Evolutionary conservation across 2,329 filamentous ascomycete genomes (phyloP), one percentile per base, ranked within the genome.

Genomic region (Pyricularia grisea): DNA sequence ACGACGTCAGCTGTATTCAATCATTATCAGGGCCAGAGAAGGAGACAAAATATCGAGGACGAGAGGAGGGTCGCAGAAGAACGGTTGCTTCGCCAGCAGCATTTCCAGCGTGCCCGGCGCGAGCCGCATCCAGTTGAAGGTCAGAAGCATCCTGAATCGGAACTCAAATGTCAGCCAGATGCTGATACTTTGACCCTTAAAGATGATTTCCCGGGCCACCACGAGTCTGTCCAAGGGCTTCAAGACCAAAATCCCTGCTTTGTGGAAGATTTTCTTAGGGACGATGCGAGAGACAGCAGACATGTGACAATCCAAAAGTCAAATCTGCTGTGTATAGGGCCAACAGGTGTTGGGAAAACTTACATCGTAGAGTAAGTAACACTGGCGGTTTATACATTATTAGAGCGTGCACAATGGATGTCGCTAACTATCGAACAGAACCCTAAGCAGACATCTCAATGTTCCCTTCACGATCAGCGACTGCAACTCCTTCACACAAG

Each of bases 391-490:
- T 14, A 25, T 55, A 55, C 42, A 10, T n/a, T 55, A 10, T 14
- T n/a, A 9, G 42, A 55, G 6, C 33, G 17, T n/a, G 42, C 7
- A 55, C 1, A 1, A 55, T 1, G 58, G 58, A n/a, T 25, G 10
- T 17, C 12, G 58, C 58, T 61, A 61, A 61, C 27, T 20, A 28
- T 14, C n/a, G 42, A 50, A 78, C 68, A 96, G 94, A 79, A 98
- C 94, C 0, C 82, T 98, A 58, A 95, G 94, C 73, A 90, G 93
- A 75, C 90, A 95, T 68, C 86, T 99, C n/a, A 94, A 95, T 71
- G 93, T 98, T 0, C 95, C 95, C 0, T 97, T 97, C 76, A 93
- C 92, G 71, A 97, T 97, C 79, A 94, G 92, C 71, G 94, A 98
- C 79, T 98, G 94, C 78, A 97, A 95, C 67, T 92, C 94, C 6